phyloP scores from a whole-genome alignment of 768 basidiomycete genomes.

The Suillus bovinus region DNA sequence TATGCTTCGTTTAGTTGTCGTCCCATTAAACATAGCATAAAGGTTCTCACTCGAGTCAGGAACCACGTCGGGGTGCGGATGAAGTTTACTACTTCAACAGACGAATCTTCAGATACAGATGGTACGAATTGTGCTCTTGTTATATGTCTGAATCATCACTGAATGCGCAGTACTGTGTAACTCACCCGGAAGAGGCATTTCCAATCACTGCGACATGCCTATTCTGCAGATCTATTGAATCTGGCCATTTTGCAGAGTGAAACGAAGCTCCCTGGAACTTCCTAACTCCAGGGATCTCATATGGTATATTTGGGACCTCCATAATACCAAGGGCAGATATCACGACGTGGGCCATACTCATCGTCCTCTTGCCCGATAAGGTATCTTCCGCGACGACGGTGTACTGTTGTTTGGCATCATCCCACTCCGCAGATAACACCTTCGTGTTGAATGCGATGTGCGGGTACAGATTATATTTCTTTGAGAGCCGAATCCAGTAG shows the following conservation, averaged over 20 bases:
- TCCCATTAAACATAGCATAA: neutral
- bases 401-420: neutral
- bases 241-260: conserved; percentile 54
- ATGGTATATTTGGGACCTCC: neutral
- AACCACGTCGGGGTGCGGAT: conserved; percentile 64
- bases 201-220: neutral
- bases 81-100: conserved; percentile 57
- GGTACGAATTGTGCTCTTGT: neutral
- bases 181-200: neutral
- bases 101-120: conserved; percentile 11
- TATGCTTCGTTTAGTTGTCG: conserved; percentile 32
- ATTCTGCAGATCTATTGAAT: conserved; percentile 38
- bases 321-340: neutral
- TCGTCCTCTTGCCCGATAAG: neutral
- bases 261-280: conserved; percentile 50
- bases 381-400: neutral
- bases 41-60: conserved; percentile 40
- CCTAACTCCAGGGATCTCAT: conserved; percentile 36
- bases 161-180: neutral
- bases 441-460: conserved; percentile 44
- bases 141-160: neutral
- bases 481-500: conserved; percentile 43
- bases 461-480: conserved; percentile 42
- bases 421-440: conserved; percentile 50
- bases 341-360: neutral